Percentiles rank a stretch among this genome's conserved stretches.
These are phyloP conservation scores for Sechiopsis laciniata DNA, from an alignment of 306 rosid species.

Conservation along the genomic window DNA sequence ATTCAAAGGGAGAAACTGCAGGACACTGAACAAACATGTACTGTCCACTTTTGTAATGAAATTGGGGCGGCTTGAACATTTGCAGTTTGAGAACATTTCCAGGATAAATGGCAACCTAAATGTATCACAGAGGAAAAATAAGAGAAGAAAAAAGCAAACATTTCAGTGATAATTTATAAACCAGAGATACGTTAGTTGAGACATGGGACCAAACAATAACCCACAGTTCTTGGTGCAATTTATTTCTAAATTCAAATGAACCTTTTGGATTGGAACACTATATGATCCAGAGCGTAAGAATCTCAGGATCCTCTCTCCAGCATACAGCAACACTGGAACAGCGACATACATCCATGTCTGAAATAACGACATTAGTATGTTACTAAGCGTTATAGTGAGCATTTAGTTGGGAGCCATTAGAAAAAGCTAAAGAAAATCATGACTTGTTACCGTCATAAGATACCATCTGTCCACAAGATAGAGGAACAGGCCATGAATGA, in stretches of 20 bases:
- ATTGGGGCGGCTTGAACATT: slow-evolving; percentile 94
- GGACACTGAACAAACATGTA: slow-evolving; percentile 99
- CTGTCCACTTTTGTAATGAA: slow-evolving; percentile 89
- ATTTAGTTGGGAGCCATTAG: not conserved
- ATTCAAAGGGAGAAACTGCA: slow-evolving; percentile 94
- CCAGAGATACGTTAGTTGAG: not conserved
- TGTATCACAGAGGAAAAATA: not conserved
- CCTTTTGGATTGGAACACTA: slow-evolving; percentile 76
- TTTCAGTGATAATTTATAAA: not conserved
- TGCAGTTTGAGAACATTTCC: slow-evolving; percentile 93
- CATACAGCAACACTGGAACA: slow-evolving; percentile 77
- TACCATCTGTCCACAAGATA: slow-evolving; percentile 75
- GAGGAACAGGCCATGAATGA: slow-evolving; percentile 66
- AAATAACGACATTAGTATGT: slow-evolving; percentile 22
- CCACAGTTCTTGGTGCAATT: too few species aligned
- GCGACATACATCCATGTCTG: slow-evolving; percentile 98
- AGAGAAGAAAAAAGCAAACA: not conserved
- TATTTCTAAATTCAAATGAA: slow-evolving; percentile 26
- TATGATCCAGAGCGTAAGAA: slow-evolving; percentile 82
- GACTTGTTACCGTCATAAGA: slow-evolving; percentile 60
- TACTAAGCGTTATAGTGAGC: not conserved
- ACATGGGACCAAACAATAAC: too few species aligned
- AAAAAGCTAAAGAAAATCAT: not conserved
- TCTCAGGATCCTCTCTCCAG: slow-evolving; percentile 86
- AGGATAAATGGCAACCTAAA: slow-evolving; percentile 90